These are phyloP conservation scores for Drechslerella stenobrocha DNA, from an alignment of 2,329 filamentous ascomycete species.

Conservation along the genomic window DNA sequence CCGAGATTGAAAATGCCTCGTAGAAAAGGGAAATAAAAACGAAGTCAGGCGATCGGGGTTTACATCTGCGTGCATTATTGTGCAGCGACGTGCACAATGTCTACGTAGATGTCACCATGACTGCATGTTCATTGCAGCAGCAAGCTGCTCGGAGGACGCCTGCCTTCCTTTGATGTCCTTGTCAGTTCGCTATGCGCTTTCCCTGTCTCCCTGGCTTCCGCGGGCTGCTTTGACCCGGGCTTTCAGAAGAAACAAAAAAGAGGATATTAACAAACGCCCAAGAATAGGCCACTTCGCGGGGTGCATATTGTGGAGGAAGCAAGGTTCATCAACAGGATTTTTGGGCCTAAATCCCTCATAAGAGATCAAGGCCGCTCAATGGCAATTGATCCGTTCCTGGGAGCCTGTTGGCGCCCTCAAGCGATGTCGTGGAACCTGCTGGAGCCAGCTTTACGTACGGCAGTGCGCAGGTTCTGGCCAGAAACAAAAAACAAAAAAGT, in stretches of 20 bases:
- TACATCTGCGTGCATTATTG: conserved; percentile 49
- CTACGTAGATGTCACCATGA: conserved; percentile 47
- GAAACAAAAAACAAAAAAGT: conserved; percentile 1
- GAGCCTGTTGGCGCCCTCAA: no score
- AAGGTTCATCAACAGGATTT: conserved; percentile 42
- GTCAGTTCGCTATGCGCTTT: conserved; percentile 5
- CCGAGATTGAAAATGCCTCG: conserved; percentile 36
- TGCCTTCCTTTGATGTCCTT: conserved; percentile 26
- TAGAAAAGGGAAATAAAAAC: conserved; percentile 27
- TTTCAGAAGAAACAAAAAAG: conserved; percentile 32
- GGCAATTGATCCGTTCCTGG: conserved; percentile 25
- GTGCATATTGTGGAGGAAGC: conserved; percentile 49
- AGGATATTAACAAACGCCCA: no score
- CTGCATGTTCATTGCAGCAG: conserved; percentile 33
- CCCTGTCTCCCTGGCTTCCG: conserved; percentile 44
- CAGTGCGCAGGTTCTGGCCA: background rate
- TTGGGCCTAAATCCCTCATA: conserved; percentile 48
- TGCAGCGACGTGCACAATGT: conserved; percentile 45
- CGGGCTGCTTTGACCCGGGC: conserved; percentile 43
- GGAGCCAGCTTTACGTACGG: background rate
- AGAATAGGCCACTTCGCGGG: conserved; percentile 49
- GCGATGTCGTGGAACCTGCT: conserved; percentile 11
- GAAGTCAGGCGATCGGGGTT: conserved; percentile 48
- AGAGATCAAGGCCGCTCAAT: conserved; percentile 35
- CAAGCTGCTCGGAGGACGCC: conserved; percentile 42